phyloP scores from a whole-genome alignment of 768 basidiomycete species.

The Hirschioporus abietinus region DNA sequence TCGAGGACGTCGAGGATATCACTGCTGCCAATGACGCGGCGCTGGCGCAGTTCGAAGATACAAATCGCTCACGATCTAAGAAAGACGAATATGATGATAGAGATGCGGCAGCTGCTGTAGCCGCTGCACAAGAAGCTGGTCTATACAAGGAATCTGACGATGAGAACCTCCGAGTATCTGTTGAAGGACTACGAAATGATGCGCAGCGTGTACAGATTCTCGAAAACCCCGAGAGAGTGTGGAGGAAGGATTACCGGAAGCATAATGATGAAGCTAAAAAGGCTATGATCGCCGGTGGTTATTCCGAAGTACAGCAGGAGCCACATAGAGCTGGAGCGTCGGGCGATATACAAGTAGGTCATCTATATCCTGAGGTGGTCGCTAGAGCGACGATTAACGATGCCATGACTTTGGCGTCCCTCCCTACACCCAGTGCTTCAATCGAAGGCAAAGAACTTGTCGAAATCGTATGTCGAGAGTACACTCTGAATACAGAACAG shows the following conservation, averaged over 20 bases:
- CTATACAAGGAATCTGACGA: slow-evolving; percentile 6
- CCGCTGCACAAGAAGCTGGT: slow-evolving; percentile 8
- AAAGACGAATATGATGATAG: not conserved
- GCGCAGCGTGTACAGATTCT: too few relatives aligned
- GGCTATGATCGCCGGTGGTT: too few relatives aligned
- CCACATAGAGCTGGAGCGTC: too few relatives aligned
- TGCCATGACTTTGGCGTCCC: too few relatives aligned
- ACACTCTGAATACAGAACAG: slow-evolving; percentile 31
- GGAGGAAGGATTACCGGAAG: too few relatives aligned
- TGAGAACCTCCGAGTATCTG: not conserved
- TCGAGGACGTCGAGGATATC: slow-evolving; percentile 16
- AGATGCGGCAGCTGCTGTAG: not conserved
- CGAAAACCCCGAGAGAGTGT: too few relatives aligned
- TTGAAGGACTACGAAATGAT: not conserved
- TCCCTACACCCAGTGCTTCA: not conserved
- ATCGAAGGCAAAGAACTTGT: not conserved
- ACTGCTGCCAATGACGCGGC: not conserved
- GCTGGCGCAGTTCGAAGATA: not conserved
- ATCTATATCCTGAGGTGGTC: too few relatives aligned
- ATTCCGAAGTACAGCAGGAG: too few relatives aligned
- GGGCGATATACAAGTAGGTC: too few relatives aligned
- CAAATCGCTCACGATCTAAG: not conserved
- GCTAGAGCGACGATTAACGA: too few relatives aligned
- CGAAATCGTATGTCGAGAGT: slow-evolving; percentile 17
- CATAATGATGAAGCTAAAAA: too few relatives aligned